These are phyloP conservation scores for Nitzschia putrida DNA, from an alignment of 108 stramenopile genomes.

Conservation along the genomic window DNA sequence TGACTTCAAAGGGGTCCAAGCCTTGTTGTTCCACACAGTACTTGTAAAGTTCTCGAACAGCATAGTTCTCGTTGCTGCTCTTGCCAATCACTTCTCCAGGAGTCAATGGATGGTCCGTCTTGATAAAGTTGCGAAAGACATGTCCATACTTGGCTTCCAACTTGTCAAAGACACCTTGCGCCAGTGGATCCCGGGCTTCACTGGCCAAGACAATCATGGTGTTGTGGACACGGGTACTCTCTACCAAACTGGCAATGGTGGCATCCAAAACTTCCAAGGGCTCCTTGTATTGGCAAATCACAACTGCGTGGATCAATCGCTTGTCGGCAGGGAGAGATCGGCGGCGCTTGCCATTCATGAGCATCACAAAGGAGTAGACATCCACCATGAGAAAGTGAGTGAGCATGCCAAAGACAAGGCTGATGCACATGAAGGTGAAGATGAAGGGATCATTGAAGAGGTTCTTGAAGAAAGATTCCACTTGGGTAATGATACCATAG, in stretches of 20 bases:
- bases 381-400: conserved; percentile 1
- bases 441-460: conserved; percentile 9
- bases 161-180: conserved; percentile 1
- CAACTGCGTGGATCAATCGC: conserved; percentile 20
- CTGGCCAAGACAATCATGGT: conserved; percentile 24
- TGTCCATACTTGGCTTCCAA: conserved; percentile 8
- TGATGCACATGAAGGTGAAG: neutral
- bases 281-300: conserved; percentile 22
- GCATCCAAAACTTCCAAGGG: conserved; percentile 21
- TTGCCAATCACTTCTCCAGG: conserved; percentile 17
- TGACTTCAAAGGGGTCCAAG: conserved; percentile 22
- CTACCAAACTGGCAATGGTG: conserved; percentile 10
- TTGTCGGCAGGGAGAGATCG: conserved; percentile 15
- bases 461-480: neutral
- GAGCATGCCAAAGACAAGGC: neutral
- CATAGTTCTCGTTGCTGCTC: conserved; percentile 29
- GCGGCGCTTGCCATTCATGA: conserved; percentile 10
- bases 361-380: conserved; percentile 11
- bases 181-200: conserved; percentile 16
- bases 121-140: conserved; percentile 18
- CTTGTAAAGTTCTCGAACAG: conserved; percentile 10
- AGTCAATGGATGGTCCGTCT: conserved; percentile 11
- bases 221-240: conserved; percentile 11
- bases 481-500: neutral
- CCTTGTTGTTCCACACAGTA: neutral